Evolutionary conservation across 441 rosid species (phyloP), one percentile per base, ranked within the genome.

Genomic region (Rhodomyrtus psidioides): DNA sequence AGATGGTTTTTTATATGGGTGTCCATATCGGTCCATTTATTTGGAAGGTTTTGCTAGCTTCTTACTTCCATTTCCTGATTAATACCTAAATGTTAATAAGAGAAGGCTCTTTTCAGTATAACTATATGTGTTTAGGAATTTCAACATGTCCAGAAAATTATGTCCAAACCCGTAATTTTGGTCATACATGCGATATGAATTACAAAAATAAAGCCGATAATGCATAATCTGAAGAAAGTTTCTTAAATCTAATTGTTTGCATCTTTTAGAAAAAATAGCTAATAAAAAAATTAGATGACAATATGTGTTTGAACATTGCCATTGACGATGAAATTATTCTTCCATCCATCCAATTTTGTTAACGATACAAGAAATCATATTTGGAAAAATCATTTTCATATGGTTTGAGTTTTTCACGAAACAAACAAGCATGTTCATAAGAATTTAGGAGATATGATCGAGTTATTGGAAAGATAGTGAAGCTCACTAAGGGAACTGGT

Each of bases 301-400:
- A 21, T 62, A 0, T 6, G 17, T 0, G 6, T 21, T 0, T 5
- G 9, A 65, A 34, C 0, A 19, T 21, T 62, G 21, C 0, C 4
- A 0, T 34, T 10, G n/a, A 65, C 3, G 4, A 70, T 12, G 42
- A 34, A 9, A 21, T 1, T 65, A 34, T 19, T 12, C 53, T 49
- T 62, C 28, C 5, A 6, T 34, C 4, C 0, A 30, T 30, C 21
- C 7, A 65, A 17, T 65, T 65, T 34, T 2, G 0, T 60, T 28
- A 16, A 0, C 1, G 9, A 28, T 16, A 28, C 0, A 2, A 17
- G 6, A 1, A 6, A 28, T 4, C 0, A 9, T 62, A 28, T 8
- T 30, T 0, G 19, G 0, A 9, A 17, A 30, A 9, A 28, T 2
- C 10, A 17, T 62, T 30, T 62, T 9, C 12, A 0, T 0, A 28